A percentile compares a stretch with the other conserved stretches of the same genome.
These are phyloP conservation scores for Gardenia jasminoides DNA, from an alignment of 257 asterid species.

Conservation along the genomic window DNA sequence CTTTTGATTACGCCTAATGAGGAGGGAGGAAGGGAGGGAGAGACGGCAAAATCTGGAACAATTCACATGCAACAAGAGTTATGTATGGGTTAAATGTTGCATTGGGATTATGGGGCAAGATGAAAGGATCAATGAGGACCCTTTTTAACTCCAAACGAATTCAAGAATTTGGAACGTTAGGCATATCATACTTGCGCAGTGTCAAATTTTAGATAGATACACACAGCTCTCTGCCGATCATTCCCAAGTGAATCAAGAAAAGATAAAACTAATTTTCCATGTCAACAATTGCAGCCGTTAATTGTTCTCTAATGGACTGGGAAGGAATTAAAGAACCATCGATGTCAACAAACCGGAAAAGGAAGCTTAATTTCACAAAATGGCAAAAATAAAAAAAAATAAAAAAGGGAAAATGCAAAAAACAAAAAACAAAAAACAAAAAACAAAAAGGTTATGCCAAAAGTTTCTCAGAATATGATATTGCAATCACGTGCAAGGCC, in stretches of 20 bases:
- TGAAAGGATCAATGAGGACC: too few species aligned
- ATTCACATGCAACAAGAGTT: too few species aligned
- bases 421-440: not conserved
- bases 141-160: too few species aligned
- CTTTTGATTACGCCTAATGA: too few species aligned
- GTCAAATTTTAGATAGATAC: not conserved
- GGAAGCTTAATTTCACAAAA: too few species aligned
- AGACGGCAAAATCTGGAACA: too few species aligned
- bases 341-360: too few species aligned
- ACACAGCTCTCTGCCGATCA: not conserved
- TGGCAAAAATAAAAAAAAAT: not conserved
- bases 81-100: too few species aligned
- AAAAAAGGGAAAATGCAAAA: not conserved
- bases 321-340: not conserved
- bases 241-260: not conserved
- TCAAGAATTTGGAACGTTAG: too few species aligned
- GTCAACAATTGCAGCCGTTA: not conserved
- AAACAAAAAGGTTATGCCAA: not conserved
- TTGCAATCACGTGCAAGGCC: not conserved
- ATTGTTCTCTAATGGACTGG: not conserved
- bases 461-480: not conserved
- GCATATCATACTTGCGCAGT: not conserved
- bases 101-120: too few species aligned
- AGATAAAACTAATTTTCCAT: too few species aligned
- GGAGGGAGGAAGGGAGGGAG: too few species aligned